Evolutionary conservation across 352 stramenopile genomes (phyloP).

Genomic region (Phytophthora tubulina): DNA sequence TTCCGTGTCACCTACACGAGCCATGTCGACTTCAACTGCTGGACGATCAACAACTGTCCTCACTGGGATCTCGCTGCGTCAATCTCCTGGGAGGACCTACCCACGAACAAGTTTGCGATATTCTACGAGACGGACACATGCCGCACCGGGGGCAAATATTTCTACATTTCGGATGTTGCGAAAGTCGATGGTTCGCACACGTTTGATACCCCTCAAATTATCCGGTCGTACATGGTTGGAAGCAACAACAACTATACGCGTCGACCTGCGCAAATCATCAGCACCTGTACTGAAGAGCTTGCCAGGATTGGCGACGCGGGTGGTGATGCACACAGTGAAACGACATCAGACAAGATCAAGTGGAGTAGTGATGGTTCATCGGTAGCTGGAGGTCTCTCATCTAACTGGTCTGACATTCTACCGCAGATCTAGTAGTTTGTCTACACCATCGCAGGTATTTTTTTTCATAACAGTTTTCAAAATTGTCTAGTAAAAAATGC

Average conservation of each 20-base stretch:
- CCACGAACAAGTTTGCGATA: neutral
- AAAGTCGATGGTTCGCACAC: no score
- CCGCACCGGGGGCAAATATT: neutral
- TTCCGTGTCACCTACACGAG: neutral
- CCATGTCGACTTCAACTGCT: neutral
- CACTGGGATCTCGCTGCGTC: neutral
- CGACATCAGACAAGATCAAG: neutral
- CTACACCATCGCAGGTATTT: no score
- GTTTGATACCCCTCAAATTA: no score
- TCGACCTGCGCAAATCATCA: no score
- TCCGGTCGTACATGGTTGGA: no score
- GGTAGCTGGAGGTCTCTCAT: slow-evolving; percentile 15
- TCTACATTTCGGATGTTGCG: no score
- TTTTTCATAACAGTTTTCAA: no score
- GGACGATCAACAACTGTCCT: neutral
- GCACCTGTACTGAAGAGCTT: no score
- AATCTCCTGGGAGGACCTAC: neutral
- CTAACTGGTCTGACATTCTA: slow-evolving; percentile 9
- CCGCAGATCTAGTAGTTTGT: neutral
- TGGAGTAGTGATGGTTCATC: neutral
- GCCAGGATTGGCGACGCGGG: no score
- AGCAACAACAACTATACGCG: no score
- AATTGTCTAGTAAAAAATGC: no score
- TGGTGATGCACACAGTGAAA: no score
- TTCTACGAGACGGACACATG: neutral